phyloP scores from a whole-genome alignment of 1,284 basidiomycete genomes.

The Malassezia equina region DNA sequence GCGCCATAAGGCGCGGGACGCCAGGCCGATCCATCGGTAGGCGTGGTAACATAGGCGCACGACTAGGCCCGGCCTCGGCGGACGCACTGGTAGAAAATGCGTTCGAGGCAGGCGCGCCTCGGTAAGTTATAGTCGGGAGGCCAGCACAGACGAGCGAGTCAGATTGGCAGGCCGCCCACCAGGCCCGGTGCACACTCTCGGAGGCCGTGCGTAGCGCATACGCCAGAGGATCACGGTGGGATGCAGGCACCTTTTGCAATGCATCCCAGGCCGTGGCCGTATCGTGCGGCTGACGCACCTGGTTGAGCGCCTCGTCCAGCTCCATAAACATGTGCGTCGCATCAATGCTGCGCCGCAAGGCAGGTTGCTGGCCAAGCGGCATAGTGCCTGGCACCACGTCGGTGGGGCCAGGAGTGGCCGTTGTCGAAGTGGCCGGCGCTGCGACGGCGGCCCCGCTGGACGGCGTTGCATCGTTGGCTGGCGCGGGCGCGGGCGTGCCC shows the following conservation, averaged over 20 bases:
- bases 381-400: not conserved
- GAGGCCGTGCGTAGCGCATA: not conserved
- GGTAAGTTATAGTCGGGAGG: slow-evolving; percentile 22
- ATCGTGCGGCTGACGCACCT: not conserved
- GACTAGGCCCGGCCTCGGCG: not conserved
- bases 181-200: slow-evolving; percentile 8
- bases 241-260: not conserved
- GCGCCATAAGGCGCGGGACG: slow-evolving; percentile 26
- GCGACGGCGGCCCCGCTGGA: not conserved
- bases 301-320: slow-evolving; percentile 20
- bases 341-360: slow-evolving; percentile 65
- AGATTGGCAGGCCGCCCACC: slow-evolving; percentile 31
- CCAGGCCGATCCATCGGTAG: slow-evolving; percentile 26
- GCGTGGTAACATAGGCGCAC: not conserved
- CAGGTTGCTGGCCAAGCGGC: slow-evolving; percentile 51
- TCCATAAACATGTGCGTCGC: slow-evolving; percentile 55
- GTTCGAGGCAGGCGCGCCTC: not conserved
- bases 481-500: not conserved
- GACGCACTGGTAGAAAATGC: not conserved
- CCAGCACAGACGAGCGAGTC: slow-evolving; percentile 25
- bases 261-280: not conserved
- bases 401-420: no score
- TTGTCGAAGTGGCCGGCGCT: not conserved
- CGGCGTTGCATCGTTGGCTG: not conserved
- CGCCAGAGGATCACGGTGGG: slow-evolving; percentile 20